phyloP scores from a whole-genome alignment of 1,284 basidiomycete genomes.

The Trichosporon sp. region DNA sequence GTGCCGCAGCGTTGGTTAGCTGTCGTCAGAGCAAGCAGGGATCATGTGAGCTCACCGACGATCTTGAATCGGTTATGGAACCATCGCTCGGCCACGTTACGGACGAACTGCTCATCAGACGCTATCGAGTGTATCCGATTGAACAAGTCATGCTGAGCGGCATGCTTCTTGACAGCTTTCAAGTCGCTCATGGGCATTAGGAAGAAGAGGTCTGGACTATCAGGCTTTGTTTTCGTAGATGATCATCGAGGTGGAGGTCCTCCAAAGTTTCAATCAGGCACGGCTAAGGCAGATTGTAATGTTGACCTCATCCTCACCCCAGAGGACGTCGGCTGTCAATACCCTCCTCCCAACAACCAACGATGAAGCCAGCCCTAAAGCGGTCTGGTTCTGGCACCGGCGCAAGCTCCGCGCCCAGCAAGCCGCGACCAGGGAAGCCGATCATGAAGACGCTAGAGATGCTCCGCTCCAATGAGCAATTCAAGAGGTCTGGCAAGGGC shows the following conservation, averaged over 20 bases:
- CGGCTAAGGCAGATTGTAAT: background rate
- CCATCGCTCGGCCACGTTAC: constrained; percentile 56
- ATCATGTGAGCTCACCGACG: constrained; percentile 28
- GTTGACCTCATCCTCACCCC: background rate
- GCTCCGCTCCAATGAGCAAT: constrained; percentile 18
- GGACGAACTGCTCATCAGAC: constrained; percentile 68
- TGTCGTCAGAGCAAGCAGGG: constrained; percentile 27
- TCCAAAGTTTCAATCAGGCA: constrained; percentile 9
- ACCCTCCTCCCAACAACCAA: background rate
- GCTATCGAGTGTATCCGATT: constrained; percentile 80
- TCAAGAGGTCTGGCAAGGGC: constrained; percentile 28
- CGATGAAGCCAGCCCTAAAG: constrained; percentile 2
- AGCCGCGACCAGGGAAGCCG: constrained; percentile 18
- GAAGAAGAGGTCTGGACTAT: background rate
- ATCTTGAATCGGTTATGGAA: constrained; percentile 36
- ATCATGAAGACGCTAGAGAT: constrained; percentile 38
- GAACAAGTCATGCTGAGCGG: constrained; percentile 58
- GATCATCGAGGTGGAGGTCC: constrained; percentile 4
- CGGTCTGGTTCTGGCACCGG: background rate
- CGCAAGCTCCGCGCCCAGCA: background rate
- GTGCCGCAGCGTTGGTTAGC: constrained; percentile 90
- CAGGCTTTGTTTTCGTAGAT: no score
- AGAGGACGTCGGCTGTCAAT: background rate
- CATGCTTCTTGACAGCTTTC: constrained; percentile 38
- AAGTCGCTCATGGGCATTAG: constrained; percentile 12